Evolutionary conservation across 768 basidiomycete species (phyloP).

Genomic region (Lactarius quietus): DNA sequence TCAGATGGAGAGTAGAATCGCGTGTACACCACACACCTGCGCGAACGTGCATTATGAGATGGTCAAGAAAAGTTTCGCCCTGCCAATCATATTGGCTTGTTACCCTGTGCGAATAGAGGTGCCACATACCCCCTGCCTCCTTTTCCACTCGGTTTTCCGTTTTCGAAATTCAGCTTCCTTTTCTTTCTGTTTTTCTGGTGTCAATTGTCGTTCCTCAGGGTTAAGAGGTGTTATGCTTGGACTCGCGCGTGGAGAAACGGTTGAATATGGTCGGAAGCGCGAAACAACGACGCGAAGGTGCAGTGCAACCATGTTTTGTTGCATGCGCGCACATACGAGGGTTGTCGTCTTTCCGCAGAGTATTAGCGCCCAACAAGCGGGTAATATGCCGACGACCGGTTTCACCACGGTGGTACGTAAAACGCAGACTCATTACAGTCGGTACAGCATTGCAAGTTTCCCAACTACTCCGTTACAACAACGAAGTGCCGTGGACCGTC

Average conservation of each 20-base stretch:
- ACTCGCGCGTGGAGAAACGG: neutral
- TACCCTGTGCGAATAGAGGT: neutral
- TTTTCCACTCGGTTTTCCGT: constrained; percentile 70
- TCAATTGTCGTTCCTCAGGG: neutral
- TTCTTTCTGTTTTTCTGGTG: neutral
- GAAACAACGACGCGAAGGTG: neutral
- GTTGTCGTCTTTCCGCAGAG: neutral
- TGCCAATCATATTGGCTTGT: constrained; percentile 32
- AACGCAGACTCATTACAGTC: too few species aligned
- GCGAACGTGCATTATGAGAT: constrained; percentile 72
- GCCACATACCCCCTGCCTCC: constrained; percentile 58
- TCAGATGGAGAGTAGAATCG: neutral
- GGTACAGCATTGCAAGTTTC: too few species aligned
- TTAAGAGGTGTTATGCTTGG: neutral
- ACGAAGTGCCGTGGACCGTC: too few species aligned
- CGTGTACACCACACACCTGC: constrained; percentile 46
- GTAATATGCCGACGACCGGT: too few species aligned
- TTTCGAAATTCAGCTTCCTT: constrained; percentile 36
- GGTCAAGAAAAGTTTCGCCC: constrained; percentile 81
- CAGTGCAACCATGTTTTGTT: neutral
- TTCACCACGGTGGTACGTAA: too few species aligned
- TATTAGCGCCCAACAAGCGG: neutral
- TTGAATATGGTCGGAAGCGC: constrained; percentile 12
- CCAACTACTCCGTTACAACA: too few species aligned
- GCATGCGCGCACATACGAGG: neutral